These are phyloP conservation scores for Acephala macrosclerotiorum DNA, from an alignment of 2,329 filamentous ascomycete genomes.

Conservation along the genomic window DNA sequence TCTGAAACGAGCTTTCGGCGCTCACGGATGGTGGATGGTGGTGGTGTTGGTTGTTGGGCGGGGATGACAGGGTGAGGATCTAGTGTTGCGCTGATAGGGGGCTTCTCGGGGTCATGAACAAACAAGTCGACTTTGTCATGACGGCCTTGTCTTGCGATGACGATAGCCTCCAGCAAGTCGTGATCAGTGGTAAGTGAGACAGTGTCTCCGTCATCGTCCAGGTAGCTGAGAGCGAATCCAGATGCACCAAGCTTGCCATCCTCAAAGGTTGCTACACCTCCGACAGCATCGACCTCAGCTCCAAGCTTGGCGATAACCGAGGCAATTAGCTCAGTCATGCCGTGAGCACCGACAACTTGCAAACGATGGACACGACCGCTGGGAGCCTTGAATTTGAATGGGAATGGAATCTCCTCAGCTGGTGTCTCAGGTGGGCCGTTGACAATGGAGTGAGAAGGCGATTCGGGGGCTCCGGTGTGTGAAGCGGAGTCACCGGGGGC, in stretches of 20 bases:
- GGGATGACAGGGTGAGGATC: slow-evolving; percentile 62
- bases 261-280: slow-evolving; percentile 79
- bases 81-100: slow-evolving; percentile 75
- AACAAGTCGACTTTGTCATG: slow-evolving; percentile 97
- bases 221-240: slow-evolving; percentile 92
- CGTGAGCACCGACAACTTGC: slow-evolving; percentile 82
- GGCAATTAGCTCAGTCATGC: slow-evolving; percentile 79
- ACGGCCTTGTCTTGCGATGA: slow-evolving; percentile 77
- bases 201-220: slow-evolving; percentile 96
- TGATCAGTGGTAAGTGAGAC: slow-evolving; percentile 97
- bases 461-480: slow-evolving; percentile 78
- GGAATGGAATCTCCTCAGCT: slow-evolving; percentile 79
- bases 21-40: slow-evolving; percentile 59
- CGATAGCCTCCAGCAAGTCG: slow-evolving; percentile 89
- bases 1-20: slow-evolving; percentile 51
- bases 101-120: slow-evolving; percentile 90
- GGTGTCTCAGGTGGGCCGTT: slow-evolving; percentile 60
- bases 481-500: slow-evolving; percentile 95
- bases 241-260: slow-evolving; percentile 78
- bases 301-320: slow-evolving; percentile 87
- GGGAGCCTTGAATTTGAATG: slow-evolving; percentile 99
- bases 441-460: slow-evolving; percentile 71
- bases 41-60: slow-evolving; percentile 58
- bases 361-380: slow-evolving; percentile 92
- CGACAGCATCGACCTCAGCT: slow-evolving; percentile 80